These are phyloP conservation scores for Cordyceps javanica DNA, from an alignment of 2,329 filamentous ascomycete species.

Conservation along the genomic window DNA sequence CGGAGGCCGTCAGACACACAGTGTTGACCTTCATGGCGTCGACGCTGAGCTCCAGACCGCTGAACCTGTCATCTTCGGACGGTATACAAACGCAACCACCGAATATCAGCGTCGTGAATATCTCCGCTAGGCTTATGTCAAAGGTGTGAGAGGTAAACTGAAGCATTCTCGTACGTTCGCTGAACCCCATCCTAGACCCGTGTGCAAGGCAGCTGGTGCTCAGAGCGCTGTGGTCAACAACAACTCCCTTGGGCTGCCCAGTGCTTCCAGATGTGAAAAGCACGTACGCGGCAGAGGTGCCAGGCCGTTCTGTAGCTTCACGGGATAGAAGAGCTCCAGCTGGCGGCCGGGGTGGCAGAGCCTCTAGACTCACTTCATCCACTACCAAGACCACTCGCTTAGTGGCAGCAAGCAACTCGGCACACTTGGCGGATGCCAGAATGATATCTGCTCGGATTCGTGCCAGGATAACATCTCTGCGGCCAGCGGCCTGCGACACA, in stretches of 20 bases:
- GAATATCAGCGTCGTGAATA: conserved; percentile 38
- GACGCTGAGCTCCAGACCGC: conserved; percentile 40
- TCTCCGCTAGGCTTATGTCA: conserved; percentile 39
- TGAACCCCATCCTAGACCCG: conserved; percentile 40
- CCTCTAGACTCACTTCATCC: neutral
- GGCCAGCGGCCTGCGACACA: neutral
- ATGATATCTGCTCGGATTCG: neutral
- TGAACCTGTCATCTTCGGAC: conserved; percentile 37
- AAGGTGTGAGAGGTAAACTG: conserved; percentile 47
- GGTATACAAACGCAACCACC: conserved; percentile 52
- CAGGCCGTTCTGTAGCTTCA: neutral
- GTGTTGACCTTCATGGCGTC: conserved; percentile 39
- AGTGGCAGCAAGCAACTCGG: neutral
- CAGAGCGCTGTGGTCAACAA: conserved; percentile 42
- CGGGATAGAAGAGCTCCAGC: neutral
- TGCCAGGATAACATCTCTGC: neutral
- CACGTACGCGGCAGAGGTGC: conserved; percentile 17
- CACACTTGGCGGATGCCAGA: neutral
- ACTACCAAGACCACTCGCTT: neutral
- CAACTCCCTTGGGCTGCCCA: conserved; percentile 22
- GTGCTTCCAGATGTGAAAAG: conserved; percentile 25
- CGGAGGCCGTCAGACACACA: conserved; percentile 37
- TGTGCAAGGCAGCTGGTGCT: conserved; percentile 45
- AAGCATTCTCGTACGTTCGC: conserved; percentile 41
- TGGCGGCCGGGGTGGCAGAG: neutral